A percentile compares a stretch with the other conserved stretches of the same genome.
Conservation (phyloP, 179 eudicot genomes). For the Actinidia arguta region DNA sequence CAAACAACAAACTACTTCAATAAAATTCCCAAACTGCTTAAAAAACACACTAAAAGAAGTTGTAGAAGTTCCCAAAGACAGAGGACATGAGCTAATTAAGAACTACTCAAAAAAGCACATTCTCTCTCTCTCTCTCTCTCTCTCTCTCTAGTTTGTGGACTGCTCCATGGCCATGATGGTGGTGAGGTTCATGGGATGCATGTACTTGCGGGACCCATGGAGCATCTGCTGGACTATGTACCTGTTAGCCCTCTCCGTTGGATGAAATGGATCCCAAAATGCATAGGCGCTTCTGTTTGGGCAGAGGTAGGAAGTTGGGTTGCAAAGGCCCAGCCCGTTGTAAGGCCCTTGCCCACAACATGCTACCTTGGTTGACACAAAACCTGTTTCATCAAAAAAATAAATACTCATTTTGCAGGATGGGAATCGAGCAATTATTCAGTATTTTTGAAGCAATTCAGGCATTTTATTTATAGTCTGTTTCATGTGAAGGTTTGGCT, state of each 20-base stretch:
- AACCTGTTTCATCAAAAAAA: conserved; percentile 46
- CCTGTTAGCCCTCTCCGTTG: conserved; percentile 75
- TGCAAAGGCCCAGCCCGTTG: conserved; percentile 85
- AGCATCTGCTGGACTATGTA: conserved; percentile 58
- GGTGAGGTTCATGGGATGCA: conserved; percentile 89
- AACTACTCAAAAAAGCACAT: too few relatives aligned
- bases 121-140: neutral
- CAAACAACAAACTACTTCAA: too few relatives aligned
- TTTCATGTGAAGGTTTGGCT: too few relatives aligned
- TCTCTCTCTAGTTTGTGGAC: neutral
- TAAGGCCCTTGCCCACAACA: conserved; percentile 94
- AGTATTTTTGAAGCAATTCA: too few relatives aligned
- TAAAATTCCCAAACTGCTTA: too few relatives aligned
- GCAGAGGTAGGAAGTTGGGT: conserved; percentile 56
- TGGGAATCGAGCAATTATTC: neutral
- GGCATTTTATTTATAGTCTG: neutral
- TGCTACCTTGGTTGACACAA: conserved; percentile 65
- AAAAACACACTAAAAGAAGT: too few relatives aligned
- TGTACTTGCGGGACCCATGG: conserved; percentile 60
- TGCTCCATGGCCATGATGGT: conserved; percentile 55
- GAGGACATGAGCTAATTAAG: too few relatives aligned
- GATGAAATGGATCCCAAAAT: conserved; percentile 90
- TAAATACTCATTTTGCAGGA: neutral
- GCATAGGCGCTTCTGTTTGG: conserved; percentile 57
- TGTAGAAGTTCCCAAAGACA: too few relatives aligned